These are phyloP conservation scores for Nemania sp. DNA, from an alignment of 2,329 filamentous ascomycete species.

Conservation along the genomic window DNA sequence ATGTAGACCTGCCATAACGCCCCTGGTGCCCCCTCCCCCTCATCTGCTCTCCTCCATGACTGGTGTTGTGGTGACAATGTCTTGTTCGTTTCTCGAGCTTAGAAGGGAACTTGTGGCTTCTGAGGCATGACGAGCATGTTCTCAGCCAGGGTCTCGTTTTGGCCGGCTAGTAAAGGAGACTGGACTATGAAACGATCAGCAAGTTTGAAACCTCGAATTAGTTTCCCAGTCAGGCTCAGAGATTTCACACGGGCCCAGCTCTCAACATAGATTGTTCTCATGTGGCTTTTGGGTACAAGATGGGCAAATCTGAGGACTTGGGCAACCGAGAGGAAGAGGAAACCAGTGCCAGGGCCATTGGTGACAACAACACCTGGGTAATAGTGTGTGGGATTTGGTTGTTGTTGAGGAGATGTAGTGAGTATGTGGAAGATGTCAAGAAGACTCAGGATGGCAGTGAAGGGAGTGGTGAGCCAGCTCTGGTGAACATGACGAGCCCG, in stretches of 20 bases:
- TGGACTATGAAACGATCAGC: constrained; percentile 31
- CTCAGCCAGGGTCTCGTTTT: constrained; percentile 14
- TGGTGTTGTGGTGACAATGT: not conserved
- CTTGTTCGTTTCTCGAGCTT: not conserved
- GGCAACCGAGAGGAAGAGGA: constrained; percentile 67
- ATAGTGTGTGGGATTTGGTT: constrained; percentile 40
- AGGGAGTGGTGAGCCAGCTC: constrained; percentile 71
- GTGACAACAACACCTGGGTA: constrained; percentile 79
- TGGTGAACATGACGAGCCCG: constrained; percentile 85
- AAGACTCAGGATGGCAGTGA: constrained; percentile 70
- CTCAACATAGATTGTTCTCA: constrained; percentile 85
- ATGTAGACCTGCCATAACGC: not conserved
- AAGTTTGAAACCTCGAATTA: constrained; percentile 53
- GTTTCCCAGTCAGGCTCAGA: constrained; percentile 81
- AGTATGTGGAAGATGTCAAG: constrained; percentile 64
- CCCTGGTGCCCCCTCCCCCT: not conserved
- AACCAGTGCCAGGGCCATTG: constrained; percentile 87
- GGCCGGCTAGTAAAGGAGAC: constrained; percentile 7
- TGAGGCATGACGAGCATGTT: constrained; percentile 27
- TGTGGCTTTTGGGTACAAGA: constrained; percentile 54
- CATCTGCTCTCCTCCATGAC: not conserved
- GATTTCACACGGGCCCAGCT: constrained; percentile 86
- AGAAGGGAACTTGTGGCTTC: constrained; percentile 5
- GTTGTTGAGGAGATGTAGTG: constrained; percentile 33
- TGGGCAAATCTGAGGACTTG: constrained; percentile 53